Evolutionary conservation across 2,329 filamentous ascomycete genomes (phyloP), one percentile per base, ranked within the genome.

Genomic region (Colletotrichum lindemuthianum): DNA sequence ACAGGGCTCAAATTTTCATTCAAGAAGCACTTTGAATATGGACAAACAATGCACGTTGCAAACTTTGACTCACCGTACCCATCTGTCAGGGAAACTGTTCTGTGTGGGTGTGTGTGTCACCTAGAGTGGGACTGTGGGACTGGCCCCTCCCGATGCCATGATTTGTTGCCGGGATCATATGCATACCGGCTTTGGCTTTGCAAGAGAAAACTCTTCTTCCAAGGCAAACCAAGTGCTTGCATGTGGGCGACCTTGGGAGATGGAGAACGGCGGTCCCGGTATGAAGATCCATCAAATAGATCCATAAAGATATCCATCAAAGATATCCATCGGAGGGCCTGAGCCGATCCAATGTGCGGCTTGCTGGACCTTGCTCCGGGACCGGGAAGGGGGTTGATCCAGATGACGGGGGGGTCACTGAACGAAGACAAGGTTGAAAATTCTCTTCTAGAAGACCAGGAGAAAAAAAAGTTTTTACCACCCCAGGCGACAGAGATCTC

Each of bases 61-160:
- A 24, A 24, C 24, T 5, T 15, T 49, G 54, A 57, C 54, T 57
- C 54, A 57, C 54, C 54, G 54, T 57, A 57, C 54, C 54, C 54
- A 57, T 57, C 6, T 8, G 1, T 33, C 10, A 0, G 6, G 8
- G 2, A 47, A 8, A 32, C n/a, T n/a, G 8, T 43, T 43, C n/a
- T 24, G 44, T 8, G n/a, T 47, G 11, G 3, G 15, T 9, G 2
- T 15, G 2, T 15, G 53, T 39, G 53, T 12, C 34, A 56, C 53
- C 6, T 13, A 8, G 8, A 32, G 53, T 56, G 53, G 43, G 53
- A 12, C n/a, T n/a, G 53, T 56, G 53, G 43, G 53, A 12, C n/a
- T n/a, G 40, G 40, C 16, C n/a, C 41, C 54, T 33, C 16, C 47
- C 54, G 56, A 60, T 56, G 56, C 44, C 53, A 60, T 24, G 55